Percentiles rank a stretch among this genome's conserved stretches.
Conservation (phyloP, 1,284 basidiomycete genomes). For the Termitomyces sp. region DNA sequence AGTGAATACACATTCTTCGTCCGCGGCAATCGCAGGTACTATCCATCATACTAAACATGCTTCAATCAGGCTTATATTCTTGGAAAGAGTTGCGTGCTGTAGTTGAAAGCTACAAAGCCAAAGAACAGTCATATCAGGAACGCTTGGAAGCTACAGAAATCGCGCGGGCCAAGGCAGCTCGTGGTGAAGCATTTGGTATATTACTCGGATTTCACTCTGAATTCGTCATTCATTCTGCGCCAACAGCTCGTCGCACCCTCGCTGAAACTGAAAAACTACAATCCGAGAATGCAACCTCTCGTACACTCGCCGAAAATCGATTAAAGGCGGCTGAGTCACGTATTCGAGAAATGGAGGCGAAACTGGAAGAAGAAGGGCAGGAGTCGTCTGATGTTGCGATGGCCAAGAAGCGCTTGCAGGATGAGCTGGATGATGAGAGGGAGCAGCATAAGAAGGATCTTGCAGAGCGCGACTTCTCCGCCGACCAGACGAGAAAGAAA, state of each 20-base stretch:
- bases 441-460: conserved; percentile 74
- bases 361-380: conserved; percentile 63
- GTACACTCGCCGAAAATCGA: conserved; percentile 47
- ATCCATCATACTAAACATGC: background rate
- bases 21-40: conserved; percentile 56
- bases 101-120: conserved; percentile 61
- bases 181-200: conserved; percentile 59
- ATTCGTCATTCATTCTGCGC: background rate
- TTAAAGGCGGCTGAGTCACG: conserved; percentile 49
- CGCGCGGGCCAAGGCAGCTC: conserved; percentile 57
- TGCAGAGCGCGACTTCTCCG: conserved; percentile 69
- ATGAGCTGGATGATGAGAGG: conserved; percentile 73
- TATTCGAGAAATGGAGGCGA: conserved; percentile 56
- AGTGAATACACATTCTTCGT: conserved; percentile 52
- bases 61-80: background rate
- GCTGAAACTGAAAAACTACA: conserved; percentile 61
- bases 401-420: conserved; percentile 59
- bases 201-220: background rate
- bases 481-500: conserved; percentile 78
- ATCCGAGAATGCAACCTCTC: conserved; percentile 46
- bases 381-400: conserved; percentile 64
- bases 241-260: conserved; percentile 53
- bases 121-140: conserved; percentile 54
- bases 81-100: conserved; percentile 54
- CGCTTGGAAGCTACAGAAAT: conserved; percentile 71